Percentiles rank a stretch among this genome's conserved stretches.
Conservation (phyloP, 768 basidiomycete genomes). For the Galerina sulciceps region DNA sequence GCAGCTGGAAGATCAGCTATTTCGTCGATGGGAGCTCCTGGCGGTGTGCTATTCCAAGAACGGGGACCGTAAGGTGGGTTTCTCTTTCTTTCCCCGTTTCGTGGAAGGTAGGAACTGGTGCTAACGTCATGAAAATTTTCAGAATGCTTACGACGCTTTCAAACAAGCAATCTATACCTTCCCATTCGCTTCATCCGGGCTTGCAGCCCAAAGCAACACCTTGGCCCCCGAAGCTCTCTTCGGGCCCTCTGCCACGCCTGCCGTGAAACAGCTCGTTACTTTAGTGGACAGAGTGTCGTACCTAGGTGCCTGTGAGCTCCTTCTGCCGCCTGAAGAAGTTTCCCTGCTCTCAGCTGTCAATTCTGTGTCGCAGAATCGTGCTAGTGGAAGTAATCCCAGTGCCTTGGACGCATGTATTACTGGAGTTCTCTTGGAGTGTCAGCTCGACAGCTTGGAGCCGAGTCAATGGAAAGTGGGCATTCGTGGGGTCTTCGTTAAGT, state of each 20-base stretch:
- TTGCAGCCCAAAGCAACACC: constrained; percentile 38
- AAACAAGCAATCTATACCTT: constrained; percentile 54
- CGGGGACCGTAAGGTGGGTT: constrained; percentile 72
- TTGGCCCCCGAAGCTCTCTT: constrained; percentile 38
- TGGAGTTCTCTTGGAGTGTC: constrained; percentile 66
- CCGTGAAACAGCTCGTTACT: constrained; percentile 57
- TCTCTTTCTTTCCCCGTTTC: constrained; percentile 6
- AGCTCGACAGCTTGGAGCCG: constrained; percentile 57
- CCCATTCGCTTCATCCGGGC: constrained; percentile 49
- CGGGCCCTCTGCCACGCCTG: constrained; percentile 33
- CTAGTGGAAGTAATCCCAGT: constrained; percentile 1
- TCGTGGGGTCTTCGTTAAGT: constrained; percentile 34
- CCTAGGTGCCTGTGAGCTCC: constrained; percentile 68
- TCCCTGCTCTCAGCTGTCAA: constrained; percentile 40
- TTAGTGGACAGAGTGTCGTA: constrained; percentile 73
- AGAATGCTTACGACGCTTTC: constrained; percentile 69
- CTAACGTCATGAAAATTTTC: background rate
- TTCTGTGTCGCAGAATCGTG: background rate
- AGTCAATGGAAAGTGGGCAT: constrained; percentile 64
- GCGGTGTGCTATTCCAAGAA: constrained; percentile 80
- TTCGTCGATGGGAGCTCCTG: constrained; percentile 80
- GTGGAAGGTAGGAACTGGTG: background rate
- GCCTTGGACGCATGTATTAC: constrained; percentile 33
- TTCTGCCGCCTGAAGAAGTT: constrained; percentile 52
- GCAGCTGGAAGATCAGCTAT: constrained; percentile 66